Evolutionary conservation across 129 eudicot genomes (phyloP), one percentile per base, ranked within the genome.

Genomic region (Ambrosia trifida): DNA sequence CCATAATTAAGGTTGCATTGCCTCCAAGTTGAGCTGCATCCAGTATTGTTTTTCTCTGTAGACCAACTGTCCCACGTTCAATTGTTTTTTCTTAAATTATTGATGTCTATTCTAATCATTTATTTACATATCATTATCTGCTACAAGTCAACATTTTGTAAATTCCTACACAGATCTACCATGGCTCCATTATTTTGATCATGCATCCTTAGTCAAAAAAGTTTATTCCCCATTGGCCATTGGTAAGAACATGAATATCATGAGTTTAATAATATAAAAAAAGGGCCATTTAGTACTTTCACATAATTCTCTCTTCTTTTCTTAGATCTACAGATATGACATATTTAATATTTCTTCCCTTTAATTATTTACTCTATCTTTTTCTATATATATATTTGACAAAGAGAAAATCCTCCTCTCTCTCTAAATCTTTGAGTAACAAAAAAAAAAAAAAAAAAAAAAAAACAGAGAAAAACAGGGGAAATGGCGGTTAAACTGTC

Each of bases 41-140:
- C 58, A 64, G 80, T 73, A 20, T 75, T 63, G 69, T 51, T 28
- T 64, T 69, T 50, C 56, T 57, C 40, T 51, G 64, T 52, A 59
- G 65, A 82, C 87, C 82, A 82, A 85, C 86, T 79, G 79, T 75
- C 78, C 89, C 83, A 87, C 51, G 87, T 77, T 77, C 75, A 47
- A 10, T 70, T 77, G 72, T 77, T 77, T 77, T 70, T 17, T 24
- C 28, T 69, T 68, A 33, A 61, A 69, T 63, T 24, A 66, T 75
- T 66, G 6, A 52, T 75, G 74, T 66, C 73, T 66, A 56, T 75
- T 66, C 67, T 70, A 11, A 58, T 75, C 74, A 66, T 66, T 75
- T 75, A 66, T 54, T 74, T 65, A 28, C 68, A 53, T 38, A 31
- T 19, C 38, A 77, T 69, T 77, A 77, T 77, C 38, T 8, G 35